Base-by-base conservation (phyloP, 345 rosid species). In the Arabis hirsuta region DNA sequence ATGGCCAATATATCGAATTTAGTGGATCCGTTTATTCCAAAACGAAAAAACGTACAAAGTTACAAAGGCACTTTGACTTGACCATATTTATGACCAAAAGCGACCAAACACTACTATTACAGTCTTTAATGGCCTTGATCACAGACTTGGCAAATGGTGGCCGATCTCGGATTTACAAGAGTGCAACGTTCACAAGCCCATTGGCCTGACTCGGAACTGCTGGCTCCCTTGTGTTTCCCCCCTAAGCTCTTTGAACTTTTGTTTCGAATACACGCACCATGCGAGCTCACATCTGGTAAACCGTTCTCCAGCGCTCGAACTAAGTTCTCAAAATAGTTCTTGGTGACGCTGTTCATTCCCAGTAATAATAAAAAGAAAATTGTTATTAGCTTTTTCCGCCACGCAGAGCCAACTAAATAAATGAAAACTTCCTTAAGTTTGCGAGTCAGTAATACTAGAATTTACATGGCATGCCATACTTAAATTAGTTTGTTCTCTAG, bases 171-270 rank as follows among this genome's bases (percentile, higher is more conserved):
- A 63, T 92, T 92, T 4, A 86, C 91, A 34, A 61, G 84, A 42
- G 96, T 90, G 76, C 98, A 92, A 58, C 79, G 78, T 53, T 88
- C 92, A 59, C 98, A 92, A 12, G 91, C 76, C 96, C 96, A 92
- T 48, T 81, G 95, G 67, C 84, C 67, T 12, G 88, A 56, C 26
- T 81, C 88, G 8, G 85, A 82, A 45, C 89, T 79, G 55, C 81
- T 78, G 2, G 70, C 77, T 78, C 87, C 84, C 5, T 88, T 84
- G 57, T 81, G 83, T 73, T 84, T 88, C 13, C 86, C 78, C 26
- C 75, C 82, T 72, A 81, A 24, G 60, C 79, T 69, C 86, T 85
- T 86, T 11, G 87, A 82, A 76, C 82, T 84, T 43, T 67, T 67
- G 9, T 78, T 71, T 79, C 84, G 76, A 82, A 79, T 84, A 78